A percentile compares a stretch with the other conserved stretches of the same genome.
These are phyloP conservation scores for Digitaria exilis DNA, from an alignment of 202 grass and related monocot genomes.

Conservation along the genomic window DNA sequence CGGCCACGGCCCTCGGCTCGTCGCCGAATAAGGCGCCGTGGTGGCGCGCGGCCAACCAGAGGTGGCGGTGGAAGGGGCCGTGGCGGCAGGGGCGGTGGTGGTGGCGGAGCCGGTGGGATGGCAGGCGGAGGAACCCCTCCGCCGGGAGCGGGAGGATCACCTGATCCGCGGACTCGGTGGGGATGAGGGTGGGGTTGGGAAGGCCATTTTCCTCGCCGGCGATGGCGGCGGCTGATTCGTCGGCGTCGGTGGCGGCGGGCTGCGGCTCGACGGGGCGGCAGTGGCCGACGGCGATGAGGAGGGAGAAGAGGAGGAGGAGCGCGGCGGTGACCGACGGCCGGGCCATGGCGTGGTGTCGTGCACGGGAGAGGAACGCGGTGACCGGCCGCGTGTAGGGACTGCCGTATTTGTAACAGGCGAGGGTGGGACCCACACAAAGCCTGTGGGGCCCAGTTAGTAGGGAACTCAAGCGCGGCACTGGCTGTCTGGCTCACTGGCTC, in stretches of 20 bases:
- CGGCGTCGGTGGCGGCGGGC: neutral
- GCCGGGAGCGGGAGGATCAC: conserved; percentile 22
- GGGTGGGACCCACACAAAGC: neutral
- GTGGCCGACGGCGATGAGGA: conserved; percentile 30
- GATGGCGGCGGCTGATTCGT: neutral
- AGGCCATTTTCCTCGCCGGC: conserved; percentile 22
- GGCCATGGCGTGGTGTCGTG: conserved; percentile 49
- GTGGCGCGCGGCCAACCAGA: conserved; percentile 15
- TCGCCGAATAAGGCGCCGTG: neutral
- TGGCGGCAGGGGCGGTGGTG: conserved; percentile 28
- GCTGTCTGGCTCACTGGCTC: too few species aligned
- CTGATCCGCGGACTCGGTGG: neutral
- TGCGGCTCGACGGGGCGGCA: neutral
- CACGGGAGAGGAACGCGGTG: neutral
- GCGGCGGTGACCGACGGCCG: conserved; percentile 30
- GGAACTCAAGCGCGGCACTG: too few species aligned
- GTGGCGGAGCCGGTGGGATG: conserved; percentile 27
- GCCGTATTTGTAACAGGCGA: neutral
- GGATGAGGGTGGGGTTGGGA: neutral
- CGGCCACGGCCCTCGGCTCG: conserved; percentile 13
- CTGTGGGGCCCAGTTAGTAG: neutral
- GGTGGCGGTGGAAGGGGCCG: conserved; percentile 1
- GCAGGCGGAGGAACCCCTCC: conserved; percentile 26
- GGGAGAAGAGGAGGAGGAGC: conserved; percentile 38
- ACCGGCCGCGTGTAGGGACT: neutral